Conservation (phyloP, 108 stramenopile genomes). For the Cyclotella sp. region DNA sequence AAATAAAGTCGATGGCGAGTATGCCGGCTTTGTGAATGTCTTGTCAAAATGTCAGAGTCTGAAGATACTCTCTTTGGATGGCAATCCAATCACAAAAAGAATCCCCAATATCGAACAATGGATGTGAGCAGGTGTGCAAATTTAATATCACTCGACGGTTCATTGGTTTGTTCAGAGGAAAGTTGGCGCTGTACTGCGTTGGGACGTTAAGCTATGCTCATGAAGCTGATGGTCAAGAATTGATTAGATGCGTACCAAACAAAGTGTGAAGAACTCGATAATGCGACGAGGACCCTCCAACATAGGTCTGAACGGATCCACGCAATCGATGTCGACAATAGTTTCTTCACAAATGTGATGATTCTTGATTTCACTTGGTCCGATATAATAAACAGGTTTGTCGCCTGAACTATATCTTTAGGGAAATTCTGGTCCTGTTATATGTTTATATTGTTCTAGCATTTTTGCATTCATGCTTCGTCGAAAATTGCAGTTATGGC, state of each 20-base stretch:
- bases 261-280: constrained; percentile 15
- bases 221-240: constrained; percentile 34
- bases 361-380: too few relatives aligned
- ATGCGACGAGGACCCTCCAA: neutral
- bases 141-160: constrained; percentile 75
- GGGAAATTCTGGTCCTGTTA: too few relatives aligned
- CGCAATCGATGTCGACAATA: too few relatives aligned
- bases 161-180: constrained; percentile 80
- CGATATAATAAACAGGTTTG: too few relatives aligned
- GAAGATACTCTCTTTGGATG: constrained; percentile 72
- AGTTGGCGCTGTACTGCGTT: constrained; percentile 69
- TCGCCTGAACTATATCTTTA: too few relatives aligned
- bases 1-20: constrained; percentile 13
- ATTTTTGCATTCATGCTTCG: too few relatives aligned
- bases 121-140: constrained; percentile 53
- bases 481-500: neutral
- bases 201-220: constrained; percentile 48
- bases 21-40: constrained; percentile 48
- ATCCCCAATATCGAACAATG: constrained; percentile 75
- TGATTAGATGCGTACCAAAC: constrained; percentile 14
- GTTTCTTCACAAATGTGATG: too few relatives aligned
- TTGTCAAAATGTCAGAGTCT: constrained; percentile 53
- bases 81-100: constrained; percentile 74
- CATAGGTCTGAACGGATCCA: too few relatives aligned
- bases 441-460: too few relatives aligned